Conservation (phyloP, 1,284 basidiomycete species). For the Golubevia pallescens region DNA sequence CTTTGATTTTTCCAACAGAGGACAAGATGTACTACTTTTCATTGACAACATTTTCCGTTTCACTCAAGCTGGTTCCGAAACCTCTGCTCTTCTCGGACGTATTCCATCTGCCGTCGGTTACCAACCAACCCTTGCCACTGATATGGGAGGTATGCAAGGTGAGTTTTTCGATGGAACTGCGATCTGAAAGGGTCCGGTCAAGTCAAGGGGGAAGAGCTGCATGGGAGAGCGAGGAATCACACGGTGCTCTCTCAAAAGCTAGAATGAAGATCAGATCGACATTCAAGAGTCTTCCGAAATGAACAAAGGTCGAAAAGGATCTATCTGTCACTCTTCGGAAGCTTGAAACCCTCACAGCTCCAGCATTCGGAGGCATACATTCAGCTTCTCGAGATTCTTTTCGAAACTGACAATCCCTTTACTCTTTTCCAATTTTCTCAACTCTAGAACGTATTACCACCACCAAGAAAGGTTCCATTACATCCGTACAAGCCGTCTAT, state of each 20-base stretch:
- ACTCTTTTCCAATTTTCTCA: too few species aligned
- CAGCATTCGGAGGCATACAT: too few species aligned
- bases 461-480: conserved; percentile 99
- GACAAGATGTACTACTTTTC: conserved; percentile 99
- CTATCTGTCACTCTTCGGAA: too few species aligned
- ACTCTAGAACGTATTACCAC: conserved; percentile 90
- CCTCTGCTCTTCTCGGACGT: conserved; percentile 99
- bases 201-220: too few species aligned
- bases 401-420: too few species aligned
- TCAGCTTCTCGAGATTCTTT: too few species aligned
- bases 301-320: too few species aligned
- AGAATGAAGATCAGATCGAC: too few species aligned
- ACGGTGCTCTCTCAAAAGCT: too few species aligned
- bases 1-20: conserved; percentile 54
- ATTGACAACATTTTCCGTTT: conserved; percentile 99
- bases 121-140: conserved; percentile 97
- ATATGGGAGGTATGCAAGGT: conserved; percentile 98
- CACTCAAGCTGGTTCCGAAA: conserved; percentile 99
- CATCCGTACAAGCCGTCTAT: conserved; percentile 98
- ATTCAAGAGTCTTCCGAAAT: too few species aligned
- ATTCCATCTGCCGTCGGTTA: conserved; percentile 99
- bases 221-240: too few species aligned
- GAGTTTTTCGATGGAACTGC: neutral
- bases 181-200: too few species aligned
- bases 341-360: neutral